Base-by-base conservation (phyloP, 148 eudicot species). In the Simmondsia chinensis region DNA sequence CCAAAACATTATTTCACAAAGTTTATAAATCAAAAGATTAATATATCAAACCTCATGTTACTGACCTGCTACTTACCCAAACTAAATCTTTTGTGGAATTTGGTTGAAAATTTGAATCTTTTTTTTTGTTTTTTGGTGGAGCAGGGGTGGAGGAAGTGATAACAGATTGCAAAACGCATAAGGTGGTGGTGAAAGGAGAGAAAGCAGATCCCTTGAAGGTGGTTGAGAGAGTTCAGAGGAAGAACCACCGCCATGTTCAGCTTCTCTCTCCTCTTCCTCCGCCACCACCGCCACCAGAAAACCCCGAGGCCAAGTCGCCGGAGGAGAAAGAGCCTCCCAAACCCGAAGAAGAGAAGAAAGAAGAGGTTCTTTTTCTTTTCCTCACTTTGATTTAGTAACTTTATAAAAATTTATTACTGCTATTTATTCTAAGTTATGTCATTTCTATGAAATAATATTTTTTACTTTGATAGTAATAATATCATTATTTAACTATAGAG, bases 111-210 rank as follows among this genome's bases (percentile, higher is more conserved):
- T 5, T 5, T 28, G 5, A 9, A 5, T 5, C 5, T 12, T 13
- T 1, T 8, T 12, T 34, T n/a, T n/a, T n/a, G n/a, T 13, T 17
- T 2, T 5, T 17, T 6, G 17, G n/a, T 14, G 33, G 24, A 26
- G 9, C 2, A 43, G 94, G 94, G 24, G 94, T 79, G 52, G 87
- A 83, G 61, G 74, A 75, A 1, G 80, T 79, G 46, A 70, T 32
- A 42, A 65, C 70, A 22, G 77, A 79, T 51, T 66, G 50, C 46
- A 69, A 59, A 61, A 71, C 61, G 5, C 72, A 73, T 36, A 78
- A 48, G 57, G 82, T 82, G 52, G 75, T 68, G 52, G 86, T 75
- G 57, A 78, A 82, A 49, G 93, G 82, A 7, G 63, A 72, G 55
- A 51, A 39, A 1, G 79, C 59, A 9, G 86, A 82, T 25, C 73